phyloP scores from a whole-genome alignment of 208 protist genomes.

The Leishmania turanica region DNA sequence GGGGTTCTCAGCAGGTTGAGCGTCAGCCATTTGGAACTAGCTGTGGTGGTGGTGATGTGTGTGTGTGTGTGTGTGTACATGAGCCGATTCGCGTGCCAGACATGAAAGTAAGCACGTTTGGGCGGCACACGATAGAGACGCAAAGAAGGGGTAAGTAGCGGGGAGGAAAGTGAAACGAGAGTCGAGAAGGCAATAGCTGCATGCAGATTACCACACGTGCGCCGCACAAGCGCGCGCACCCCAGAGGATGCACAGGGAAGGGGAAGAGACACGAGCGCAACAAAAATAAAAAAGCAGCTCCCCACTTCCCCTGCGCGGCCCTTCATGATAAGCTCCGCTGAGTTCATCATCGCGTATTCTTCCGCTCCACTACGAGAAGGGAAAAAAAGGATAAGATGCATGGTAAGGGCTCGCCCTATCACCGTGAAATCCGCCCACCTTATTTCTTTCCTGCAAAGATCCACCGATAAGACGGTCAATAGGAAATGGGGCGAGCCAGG shows the following conservation, averaged over 20 bases:
- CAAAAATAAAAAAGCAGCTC: too few species aligned
- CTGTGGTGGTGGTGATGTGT: not conserved
- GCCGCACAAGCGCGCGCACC: not conserved
- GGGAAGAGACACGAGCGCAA: not conserved
- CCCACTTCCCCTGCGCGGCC: not conserved
- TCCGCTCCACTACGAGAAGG: too few species aligned
- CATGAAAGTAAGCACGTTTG: not conserved
- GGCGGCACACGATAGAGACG: not conserved
- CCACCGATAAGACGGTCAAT: not conserved
- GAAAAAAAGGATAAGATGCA: not conserved
- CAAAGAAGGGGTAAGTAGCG: not conserved
- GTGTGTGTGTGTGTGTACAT: not conserved
- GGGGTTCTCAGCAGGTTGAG: slow-evolving; percentile 46
- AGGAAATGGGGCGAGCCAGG: not conserved
- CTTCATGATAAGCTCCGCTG: not conserved
- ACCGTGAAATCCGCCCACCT: not conserved
- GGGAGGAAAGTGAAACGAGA: not conserved
- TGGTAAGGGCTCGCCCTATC: not conserved
- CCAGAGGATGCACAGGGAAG: not conserved
- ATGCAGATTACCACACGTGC: not conserved
- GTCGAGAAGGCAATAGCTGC: not conserved
- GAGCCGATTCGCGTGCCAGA: not conserved
- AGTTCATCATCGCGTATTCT: not conserved
- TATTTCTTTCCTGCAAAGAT: not conserved
- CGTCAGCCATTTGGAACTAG: slow-evolving; percentile 72